phyloP scores from a whole-genome alignment of 768 basidiomycete species.

The Hericium alpestre region DNA sequence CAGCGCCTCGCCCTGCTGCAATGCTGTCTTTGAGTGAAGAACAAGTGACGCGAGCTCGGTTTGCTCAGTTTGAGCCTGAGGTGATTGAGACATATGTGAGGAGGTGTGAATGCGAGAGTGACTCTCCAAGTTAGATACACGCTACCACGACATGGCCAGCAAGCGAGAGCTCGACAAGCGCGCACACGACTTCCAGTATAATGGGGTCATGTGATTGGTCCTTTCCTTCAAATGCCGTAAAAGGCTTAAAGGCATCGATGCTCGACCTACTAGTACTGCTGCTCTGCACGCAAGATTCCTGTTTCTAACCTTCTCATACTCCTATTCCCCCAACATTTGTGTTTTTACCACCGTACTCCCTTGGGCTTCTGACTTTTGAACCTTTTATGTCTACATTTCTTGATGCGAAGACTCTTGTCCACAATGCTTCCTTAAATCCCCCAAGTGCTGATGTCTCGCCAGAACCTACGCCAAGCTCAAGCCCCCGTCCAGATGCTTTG shows the following conservation, averaged over 20 bases:
- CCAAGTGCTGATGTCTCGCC: conserved; percentile 1
- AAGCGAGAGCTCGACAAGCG: no score
- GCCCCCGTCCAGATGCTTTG: conserved; percentile 1
- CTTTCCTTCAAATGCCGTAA: no score
- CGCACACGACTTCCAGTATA: no score
- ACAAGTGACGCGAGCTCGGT: conserved; percentile 68
- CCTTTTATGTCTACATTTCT: background rate
- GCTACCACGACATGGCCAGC: no score
- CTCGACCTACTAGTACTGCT: no score
- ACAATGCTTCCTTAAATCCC: background rate
- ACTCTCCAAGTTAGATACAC: no score
- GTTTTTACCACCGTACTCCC: background rate
- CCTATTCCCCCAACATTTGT: background rate
- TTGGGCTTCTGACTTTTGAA: background rate
- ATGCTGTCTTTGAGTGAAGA: conserved; percentile 71
- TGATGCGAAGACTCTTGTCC: background rate
- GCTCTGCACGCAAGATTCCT: no score
- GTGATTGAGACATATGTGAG: background rate
- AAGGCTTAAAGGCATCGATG: no score
- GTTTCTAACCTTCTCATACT: background rate
- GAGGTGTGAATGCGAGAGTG: background rate
- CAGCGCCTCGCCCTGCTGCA: conserved; percentile 67
- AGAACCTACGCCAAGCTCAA: conserved; percentile 4
- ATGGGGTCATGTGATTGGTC: no score
- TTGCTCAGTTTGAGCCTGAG: conserved; percentile 25